phyloP scores from a whole-genome alignment of 768 basidiomycete species.

The Naganishia friedmannii region DNA sequence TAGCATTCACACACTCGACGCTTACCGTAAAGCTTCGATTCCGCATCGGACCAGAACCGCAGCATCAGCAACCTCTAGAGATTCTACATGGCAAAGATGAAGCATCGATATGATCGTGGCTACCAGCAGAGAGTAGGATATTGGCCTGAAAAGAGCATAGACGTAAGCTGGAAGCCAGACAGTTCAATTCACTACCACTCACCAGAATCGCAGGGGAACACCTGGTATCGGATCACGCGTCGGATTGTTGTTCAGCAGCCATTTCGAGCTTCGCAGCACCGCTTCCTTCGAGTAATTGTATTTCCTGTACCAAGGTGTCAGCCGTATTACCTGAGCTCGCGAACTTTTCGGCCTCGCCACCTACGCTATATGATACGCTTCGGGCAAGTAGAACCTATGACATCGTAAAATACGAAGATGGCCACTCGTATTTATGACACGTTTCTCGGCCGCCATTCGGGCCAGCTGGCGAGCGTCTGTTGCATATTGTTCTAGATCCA shows the following conservation, averaged over 20 bases:
- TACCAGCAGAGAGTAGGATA: constrained; percentile 3
- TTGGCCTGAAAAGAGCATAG: background rate
- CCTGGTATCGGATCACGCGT: constrained; percentile 6
- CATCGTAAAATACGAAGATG: constrained; percentile 22
- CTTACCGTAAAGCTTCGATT: constrained; percentile 18
- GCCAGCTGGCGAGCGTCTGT: constrained; percentile 2
- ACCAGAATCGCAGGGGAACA: constrained; percentile 16
- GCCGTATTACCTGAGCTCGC: background rate
- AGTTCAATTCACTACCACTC: background rate
- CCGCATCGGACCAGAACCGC: constrained; percentile 12
- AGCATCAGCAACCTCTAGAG: constrained; percentile 6
- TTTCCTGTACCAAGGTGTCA: constrained; percentile 4
- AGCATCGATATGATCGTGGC: constrained; percentile 16
- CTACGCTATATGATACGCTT: constrained; percentile 18
- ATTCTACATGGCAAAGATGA: constrained; percentile 7
- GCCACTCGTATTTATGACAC: background rate
- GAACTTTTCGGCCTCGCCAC: background rate
- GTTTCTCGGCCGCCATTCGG: constrained; percentile 5
- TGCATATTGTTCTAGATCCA: constrained; percentile 14
- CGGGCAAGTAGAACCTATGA: constrained; percentile 26
- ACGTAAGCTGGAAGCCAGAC: background rate
- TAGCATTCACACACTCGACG: background rate
- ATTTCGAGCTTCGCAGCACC: constrained; percentile 3
- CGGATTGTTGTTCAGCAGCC: constrained; percentile 1
- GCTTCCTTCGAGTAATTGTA: constrained; percentile 22